Evolutionary conservation across 257 asterid genomes (phyloP).

Genomic region (Solanum etuberosum): DNA sequence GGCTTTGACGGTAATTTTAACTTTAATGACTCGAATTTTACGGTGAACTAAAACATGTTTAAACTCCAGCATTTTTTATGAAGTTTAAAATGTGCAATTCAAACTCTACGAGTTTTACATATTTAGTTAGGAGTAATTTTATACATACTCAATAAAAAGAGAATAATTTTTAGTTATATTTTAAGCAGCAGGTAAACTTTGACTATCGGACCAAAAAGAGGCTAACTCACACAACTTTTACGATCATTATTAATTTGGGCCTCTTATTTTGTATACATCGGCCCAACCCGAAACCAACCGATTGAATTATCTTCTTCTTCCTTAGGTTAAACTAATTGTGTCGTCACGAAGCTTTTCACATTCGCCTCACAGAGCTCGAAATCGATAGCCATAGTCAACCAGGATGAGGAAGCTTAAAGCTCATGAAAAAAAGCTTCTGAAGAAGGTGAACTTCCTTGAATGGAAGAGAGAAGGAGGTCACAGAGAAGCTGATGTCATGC

Average conservation of each 20-base stretch:
- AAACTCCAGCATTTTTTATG: too few relatives aligned
- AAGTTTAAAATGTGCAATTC: too few relatives aligned
- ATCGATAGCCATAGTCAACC: background rate
- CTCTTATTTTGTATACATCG: background rate
- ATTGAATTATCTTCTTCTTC: background rate
- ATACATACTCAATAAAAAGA: too few relatives aligned
- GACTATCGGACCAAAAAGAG: background rate
- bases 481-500: conserved; percentile 65
- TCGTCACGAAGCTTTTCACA: background rate
- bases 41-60: too few relatives aligned
- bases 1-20: background rate
- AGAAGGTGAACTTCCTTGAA: conserved; percentile 67
- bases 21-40: too few relatives aligned
- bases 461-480: conserved; percentile 96
- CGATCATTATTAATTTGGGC: background rate
- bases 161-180: background rate
- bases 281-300: background rate
- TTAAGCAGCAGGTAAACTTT: background rate
- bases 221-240: background rate
- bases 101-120: too few relatives aligned
- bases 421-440: conserved; percentile 77
- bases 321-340: background rate
- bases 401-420: conserved; percentile 78
- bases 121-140: too few relatives aligned
- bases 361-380: background rate